Conservation (phyloP, 164 flowering plant species). For the Vitis rotundifolia region DNA sequence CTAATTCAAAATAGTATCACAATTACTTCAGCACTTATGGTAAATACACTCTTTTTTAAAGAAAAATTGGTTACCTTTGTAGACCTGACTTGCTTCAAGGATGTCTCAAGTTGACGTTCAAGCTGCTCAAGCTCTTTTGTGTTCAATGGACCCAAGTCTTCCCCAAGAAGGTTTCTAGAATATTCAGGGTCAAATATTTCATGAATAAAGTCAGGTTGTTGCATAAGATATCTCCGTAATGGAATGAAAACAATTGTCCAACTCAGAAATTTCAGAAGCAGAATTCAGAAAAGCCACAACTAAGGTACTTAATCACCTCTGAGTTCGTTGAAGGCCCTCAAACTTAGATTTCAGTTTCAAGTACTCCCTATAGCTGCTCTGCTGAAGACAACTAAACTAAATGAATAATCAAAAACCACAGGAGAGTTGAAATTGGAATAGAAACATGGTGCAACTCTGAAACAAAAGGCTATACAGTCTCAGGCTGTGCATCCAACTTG, state of each 20-base stretch:
- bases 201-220: not conserved
- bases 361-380: conserved; percentile 67
- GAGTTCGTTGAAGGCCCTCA: conserved; percentile 59
- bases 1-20: too few species aligned
- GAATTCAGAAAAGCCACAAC: not conserved
- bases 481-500: too few species aligned
- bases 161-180: conserved; percentile 62
- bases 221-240: not conserved
- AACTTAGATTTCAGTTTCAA: conserved; percentile 51
- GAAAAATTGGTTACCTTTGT: conserved; percentile 39
- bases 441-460: too few species aligned
- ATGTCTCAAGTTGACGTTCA: conserved; percentile 62
- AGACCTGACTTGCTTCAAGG: conserved; percentile 58
- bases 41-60: too few species aligned
- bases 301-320: conserved; percentile 38
- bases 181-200: not conserved
- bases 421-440: too few species aligned
- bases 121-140: conserved; percentile 65
- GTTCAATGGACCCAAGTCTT: conserved; percentile 61
- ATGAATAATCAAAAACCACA: too few species aligned
- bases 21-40: too few species aligned
- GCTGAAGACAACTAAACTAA: conserved; percentile 7
- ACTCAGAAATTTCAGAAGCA: too few species aligned
- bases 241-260: too few species aligned
- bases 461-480: too few species aligned